A percentile compares a stretch with the other conserved stretches of the same genome.
These are phyloP conservation scores for Erodium chrysanthum DNA, from an alignment of 441 rosid genomes.

Conservation along the genomic window DNA sequence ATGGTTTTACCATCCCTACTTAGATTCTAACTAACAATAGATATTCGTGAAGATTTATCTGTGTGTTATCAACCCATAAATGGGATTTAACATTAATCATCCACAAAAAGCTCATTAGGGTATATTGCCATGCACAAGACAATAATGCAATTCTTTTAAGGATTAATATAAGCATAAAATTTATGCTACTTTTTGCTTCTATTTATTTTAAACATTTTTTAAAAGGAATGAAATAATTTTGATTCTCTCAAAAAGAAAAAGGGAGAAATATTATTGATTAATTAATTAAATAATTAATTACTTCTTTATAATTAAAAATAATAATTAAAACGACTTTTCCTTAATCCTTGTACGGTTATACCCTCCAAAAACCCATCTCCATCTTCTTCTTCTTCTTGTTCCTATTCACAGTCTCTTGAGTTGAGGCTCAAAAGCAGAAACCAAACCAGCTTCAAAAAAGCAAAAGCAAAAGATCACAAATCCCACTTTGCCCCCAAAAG, in stretches of 20 bases:
- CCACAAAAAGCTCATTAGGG: too few species aligned
- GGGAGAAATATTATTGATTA: not conserved
- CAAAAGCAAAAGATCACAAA: slow-evolving; percentile 1
- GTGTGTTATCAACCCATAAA: too few species aligned
- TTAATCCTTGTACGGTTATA: not conserved
- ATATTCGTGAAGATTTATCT: too few species aligned
- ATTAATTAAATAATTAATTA: not conserved
- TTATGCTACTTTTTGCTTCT: not conserved
- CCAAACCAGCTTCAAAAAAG: slow-evolving; percentile 5
- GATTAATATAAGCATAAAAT: not conserved
- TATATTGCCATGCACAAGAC: not conserved
- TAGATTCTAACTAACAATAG: too few species aligned
- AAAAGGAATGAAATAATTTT: not conserved
- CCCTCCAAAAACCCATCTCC: slow-evolving; percentile 8
- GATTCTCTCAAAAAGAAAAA: not conserved
- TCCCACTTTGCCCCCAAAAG: slow-evolving; percentile 5
- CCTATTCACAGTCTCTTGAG: not conserved
- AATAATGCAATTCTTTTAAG: not conserved
- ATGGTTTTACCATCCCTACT: too few species aligned
- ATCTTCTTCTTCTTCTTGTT: not conserved
- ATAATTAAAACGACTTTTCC: not conserved
- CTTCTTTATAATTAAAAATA: not conserved
- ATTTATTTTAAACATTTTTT: not conserved
- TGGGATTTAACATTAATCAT: too few species aligned
- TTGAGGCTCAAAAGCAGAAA: slow-evolving; percentile 6